Base-by-base conservation (phyloP, 2,329 filamentous ascomycete genomes). In the Podosphaera fusca region DNA sequence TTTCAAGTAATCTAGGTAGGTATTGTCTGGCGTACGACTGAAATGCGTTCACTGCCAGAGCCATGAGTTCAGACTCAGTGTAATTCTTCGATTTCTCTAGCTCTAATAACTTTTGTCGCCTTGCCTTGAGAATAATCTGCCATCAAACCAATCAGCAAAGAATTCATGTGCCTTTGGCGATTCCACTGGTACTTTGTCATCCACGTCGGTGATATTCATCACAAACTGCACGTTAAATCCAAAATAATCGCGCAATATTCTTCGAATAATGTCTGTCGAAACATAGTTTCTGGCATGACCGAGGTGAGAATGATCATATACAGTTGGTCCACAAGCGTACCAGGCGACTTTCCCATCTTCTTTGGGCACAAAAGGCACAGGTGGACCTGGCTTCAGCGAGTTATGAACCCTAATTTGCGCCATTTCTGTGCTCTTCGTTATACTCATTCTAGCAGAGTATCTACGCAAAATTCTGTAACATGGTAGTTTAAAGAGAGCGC, bases 61-160 rank as follows among this genome's bases (percentile, higher is more conserved):
- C 70, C 9, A 66, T 64, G 3, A 75, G 68, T 58, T 78, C 71
- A 14, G 72, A 69, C 9, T 72, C 62, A 6, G 74, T 70, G 60
- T 78, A 73, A 14, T 67, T 66, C 67, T 94, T 92, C 67, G 85
- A 84, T 69, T 82, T 80, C 59, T 84, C 80, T 67, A 85, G 82
- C 60, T 90, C 78, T 58, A 95, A 81, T 40, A 95, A 71, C 66
- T 88, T 79, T 65, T 92, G 83, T 70, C 92, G 81, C 65, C 90
- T 76, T 12, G 84, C 82, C 61, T 81, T 75, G 10, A 85, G 68
- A 61, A 85, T 85, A 65, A 85, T 85, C 74, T 81, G 60, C 50
- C 55, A 21, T 45, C 8, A 33, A 10, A 42, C 52, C 10, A 29
- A 52, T 59, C 55, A 57, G 57, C 31, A 12, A 42, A 34, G 8